Evolutionary conservation across 106 monocot genomes (phyloP).

Genomic region (Iris macrosiphon): DNA sequence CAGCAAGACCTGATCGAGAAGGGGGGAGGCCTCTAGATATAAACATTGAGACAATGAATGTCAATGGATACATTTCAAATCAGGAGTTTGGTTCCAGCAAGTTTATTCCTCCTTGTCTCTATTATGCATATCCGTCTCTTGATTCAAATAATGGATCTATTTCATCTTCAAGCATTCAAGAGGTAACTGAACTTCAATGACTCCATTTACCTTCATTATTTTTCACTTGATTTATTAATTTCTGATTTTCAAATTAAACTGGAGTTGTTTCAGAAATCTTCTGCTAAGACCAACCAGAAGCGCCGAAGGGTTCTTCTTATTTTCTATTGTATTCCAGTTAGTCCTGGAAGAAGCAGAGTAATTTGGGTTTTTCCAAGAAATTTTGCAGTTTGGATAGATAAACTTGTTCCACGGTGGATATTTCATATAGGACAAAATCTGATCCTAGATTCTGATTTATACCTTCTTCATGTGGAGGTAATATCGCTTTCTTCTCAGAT

Average conservation of each 20-base stretch:
- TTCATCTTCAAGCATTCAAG: constrained; percentile 18
- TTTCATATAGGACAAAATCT: constrained; percentile 67
- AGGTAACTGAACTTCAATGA: constrained; percentile 16
- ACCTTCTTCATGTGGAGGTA: constrained; percentile 92
- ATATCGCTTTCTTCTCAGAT: background rate
- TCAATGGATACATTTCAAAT: constrained; percentile 42
- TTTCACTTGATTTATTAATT: background rate
- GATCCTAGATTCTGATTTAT: constrained; percentile 81
- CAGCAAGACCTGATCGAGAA: constrained; percentile 85
- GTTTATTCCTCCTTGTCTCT: constrained; percentile 71
- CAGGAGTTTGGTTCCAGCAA: constrained; percentile 23
- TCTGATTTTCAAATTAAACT: background rate
- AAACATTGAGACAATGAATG: constrained; percentile 28
- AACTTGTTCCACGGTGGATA: constrained; percentile 75
- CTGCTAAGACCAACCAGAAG: constrained; percentile 12
- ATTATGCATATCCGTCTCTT: constrained; percentile 20
- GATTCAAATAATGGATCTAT: background rate
- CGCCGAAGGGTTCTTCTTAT: constrained; percentile 31
- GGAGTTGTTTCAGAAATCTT: constrained; percentile 19
- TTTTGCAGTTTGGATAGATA: constrained; percentile 57
- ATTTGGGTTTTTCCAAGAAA: constrained; percentile 76
- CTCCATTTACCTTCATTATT: background rate
- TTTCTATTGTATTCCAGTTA: constrained; percentile 82
- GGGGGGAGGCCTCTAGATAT: constrained; percentile 59
- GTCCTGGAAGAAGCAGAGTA: constrained; percentile 77